A percentile compares a stretch with the other conserved stretches of the same genome.
Evolutionary conservation across 208 protist genomes (phyloP).

Genomic region (Borovskyia barvae): DNA sequence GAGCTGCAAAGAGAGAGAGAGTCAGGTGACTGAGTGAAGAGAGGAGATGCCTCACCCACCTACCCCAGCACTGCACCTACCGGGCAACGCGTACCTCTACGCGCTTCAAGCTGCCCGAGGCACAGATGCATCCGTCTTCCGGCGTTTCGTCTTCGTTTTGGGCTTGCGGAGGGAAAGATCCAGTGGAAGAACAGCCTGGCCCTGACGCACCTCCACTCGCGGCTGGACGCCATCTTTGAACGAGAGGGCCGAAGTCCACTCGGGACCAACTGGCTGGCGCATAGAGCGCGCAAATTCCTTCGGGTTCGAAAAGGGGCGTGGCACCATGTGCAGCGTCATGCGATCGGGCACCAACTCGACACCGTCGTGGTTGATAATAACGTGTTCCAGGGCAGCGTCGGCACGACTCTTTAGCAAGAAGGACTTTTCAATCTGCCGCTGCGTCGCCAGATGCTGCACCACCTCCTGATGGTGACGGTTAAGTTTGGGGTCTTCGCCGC

Average conservation of each 20-base stretch:
- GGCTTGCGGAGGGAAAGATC: slow-evolving; percentile 67
- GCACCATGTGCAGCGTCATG: slow-evolving; percentile 91
- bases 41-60: not conserved
- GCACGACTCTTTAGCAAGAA: slow-evolving; percentile 83
- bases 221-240: slow-evolving; percentile 86
- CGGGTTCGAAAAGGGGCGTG: slow-evolving; percentile 86
- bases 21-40: not conserved
- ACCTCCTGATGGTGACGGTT: slow-evolving; percentile 77
- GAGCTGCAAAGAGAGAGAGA: not conserved
- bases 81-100: not conserved
- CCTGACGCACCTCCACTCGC: slow-evolving; percentile 80
- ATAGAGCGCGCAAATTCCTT: slow-evolving; percentile 90
- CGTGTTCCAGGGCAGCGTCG: slow-evolving; percentile 85
- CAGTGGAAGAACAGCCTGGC: slow-evolving; percentile 69
- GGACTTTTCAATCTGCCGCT: slow-evolving; percentile 72
- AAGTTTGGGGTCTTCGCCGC: slow-evolving; percentile 74
- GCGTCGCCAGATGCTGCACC: slow-evolving; percentile 40
- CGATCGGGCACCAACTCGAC: slow-evolving; percentile 89
- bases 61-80: not conserved
- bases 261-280: slow-evolving; percentile 84
- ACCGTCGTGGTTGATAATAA: slow-evolving; percentile 93
- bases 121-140: slow-evolving; percentile 72
- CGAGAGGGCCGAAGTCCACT: slow-evolving; percentile 83
- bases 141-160: slow-evolving; percentile 73
- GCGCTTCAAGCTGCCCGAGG: no score